Base-by-base conservation (phyloP, 257 asterid species). In the Parsonsia alboflavescens region DNA sequence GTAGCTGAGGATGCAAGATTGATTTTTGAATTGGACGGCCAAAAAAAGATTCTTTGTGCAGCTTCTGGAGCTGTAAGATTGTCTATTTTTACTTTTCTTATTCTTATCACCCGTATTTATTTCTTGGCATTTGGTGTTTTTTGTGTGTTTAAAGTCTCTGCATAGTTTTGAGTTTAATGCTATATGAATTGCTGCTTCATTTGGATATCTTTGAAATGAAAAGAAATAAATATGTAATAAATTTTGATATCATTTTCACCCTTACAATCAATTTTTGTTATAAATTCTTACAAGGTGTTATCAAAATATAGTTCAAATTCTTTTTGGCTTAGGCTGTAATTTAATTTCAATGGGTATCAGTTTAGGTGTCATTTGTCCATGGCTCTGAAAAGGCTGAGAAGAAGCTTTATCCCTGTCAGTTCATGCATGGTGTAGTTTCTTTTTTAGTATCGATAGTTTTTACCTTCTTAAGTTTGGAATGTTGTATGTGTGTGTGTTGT, bases 1-100 rank as follows among this genome's bases (percentile, higher is more conserved):
- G 95, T 87, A 26, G 72, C 99, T 0, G 97, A 92, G 86, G 97
- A 90, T 68, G 97, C 99, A 0, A 90, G 71, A 68, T 72, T 87
- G 53, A 42, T 88, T 50, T 10, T 73, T 12, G 97, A 92, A 84
- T 62, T 94, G 81, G 89, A 86, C 71, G 83, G 52, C 77, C 58
- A 74, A 71, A 92, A 90, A 82, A 88, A 68, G 81, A 89, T 94
- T 73, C 96, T 92, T 64, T 94, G 97, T 73, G 86, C 91, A 39
- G 82, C 92, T n/a, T 74, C 93, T 12, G 96, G 90, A 30, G 58
- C 78, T 52, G 97, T 93, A 73, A 59, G 86, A 59, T 57, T 61
- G 70, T 65, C n/a, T 30, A 33, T 21, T 41, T 2, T 33, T 70
- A 17, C 9, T 28, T 50, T 15, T 7, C n/a, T n/a, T n/a, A 7